Evolutionary conservation across 129 eudicot genomes (phyloP), one percentile per base, ranked within the genome.

Genomic region (Logfia minima): DNA sequence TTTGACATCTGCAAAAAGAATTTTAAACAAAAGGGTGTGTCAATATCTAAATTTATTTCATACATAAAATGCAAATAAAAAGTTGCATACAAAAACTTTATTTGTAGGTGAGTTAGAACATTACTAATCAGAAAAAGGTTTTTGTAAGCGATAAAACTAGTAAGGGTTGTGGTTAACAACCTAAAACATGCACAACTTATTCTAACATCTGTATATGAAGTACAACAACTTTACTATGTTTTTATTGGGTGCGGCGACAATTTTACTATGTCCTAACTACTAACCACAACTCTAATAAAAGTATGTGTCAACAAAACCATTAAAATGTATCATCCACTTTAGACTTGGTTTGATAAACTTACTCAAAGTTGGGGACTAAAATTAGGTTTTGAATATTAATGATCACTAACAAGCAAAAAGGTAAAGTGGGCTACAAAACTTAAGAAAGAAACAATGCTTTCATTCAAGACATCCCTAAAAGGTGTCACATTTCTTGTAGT

Each of bases 1-100:
- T 93, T 93, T 29, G 98, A 93, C 98, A 91, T 91, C 98, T 93
- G 84, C 75, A 64, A 68, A 53, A 59, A 80, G 4, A n/a, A n/a
- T 18, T n/a, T 18, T 7, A 1, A 5, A 4, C 8, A n/a, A 56
- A 56, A 56, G 62, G 62, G 1, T 56, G 62, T 19, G 28, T 58
- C 21, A 13, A 8, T 1, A 58, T 2, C 63, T 21, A 11, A 2
- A 21, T 21, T 21, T 58, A 6, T 58, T 58, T 22, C 63, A 19
- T 6, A 13, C 26, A 58, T 58, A 58, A 58, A 19, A 58, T 48
- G 52, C 52, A 45, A 9, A 10, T 45, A 45, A 45, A 11, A 45
- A 17, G 16, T 48, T 13, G n/a, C n/a, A 48, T 48, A 48, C 14
- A 13, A 48, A 45, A 48, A 48, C 55, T 48, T 48, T 0, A 48